A percentile compares a stretch with the other conserved stretches of the same genome.
Evolutionary conservation across 2,329 filamentous ascomycete genomes (phyloP).

Genomic region (Trichophyton rubrum): DNA sequence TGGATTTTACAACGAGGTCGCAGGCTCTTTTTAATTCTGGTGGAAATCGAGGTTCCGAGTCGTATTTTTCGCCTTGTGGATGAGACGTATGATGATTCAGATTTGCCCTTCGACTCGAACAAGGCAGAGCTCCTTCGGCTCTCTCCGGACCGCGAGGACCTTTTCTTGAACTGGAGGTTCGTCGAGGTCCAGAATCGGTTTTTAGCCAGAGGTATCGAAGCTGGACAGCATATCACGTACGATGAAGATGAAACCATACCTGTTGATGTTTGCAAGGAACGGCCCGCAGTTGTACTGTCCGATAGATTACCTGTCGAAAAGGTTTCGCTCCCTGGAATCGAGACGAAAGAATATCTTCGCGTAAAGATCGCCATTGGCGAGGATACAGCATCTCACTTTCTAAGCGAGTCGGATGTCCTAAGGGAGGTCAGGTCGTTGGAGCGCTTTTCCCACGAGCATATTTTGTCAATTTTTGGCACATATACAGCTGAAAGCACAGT

Average conservation of each 20-base stretch:
- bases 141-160: slow-evolving; percentile 35
- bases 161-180: slow-evolving; percentile 42
- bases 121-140: slow-evolving; percentile 44
- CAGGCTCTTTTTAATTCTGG: slow-evolving; percentile 47
- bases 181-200: slow-evolving; percentile 49
- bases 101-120: slow-evolving; percentile 45
- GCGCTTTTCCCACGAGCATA: slow-evolving; percentile 31
- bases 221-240: slow-evolving; percentile 47
- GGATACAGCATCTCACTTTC: slow-evolving; percentile 10
- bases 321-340: slow-evolving; percentile 28
- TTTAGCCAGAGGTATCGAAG: slow-evolving; percentile 42
- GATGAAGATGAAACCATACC: slow-evolving; percentile 48
- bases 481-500: slow-evolving; percentile 34
- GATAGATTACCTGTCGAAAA: slow-evolving; percentile 30
- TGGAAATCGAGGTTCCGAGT: slow-evolving; percentile 48
- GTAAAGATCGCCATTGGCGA: slow-evolving; percentile 29
- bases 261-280: slow-evolving; percentile 41
- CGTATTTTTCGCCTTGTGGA: slow-evolving; percentile 51
- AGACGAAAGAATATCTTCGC: slow-evolving; percentile 27
- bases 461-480: slow-evolving; percentile 34
- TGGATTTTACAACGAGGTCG: slow-evolving; percentile 49
- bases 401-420: slow-evolving; percentile 22
- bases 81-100: slow-evolving; percentile 49
- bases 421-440: slow-evolving; percentile 29
- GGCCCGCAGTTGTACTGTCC: slow-evolving; percentile 26